These are phyloP conservation scores for Fusarium guadeloupense DNA, from an alignment of 2,329 filamentous ascomycete genomes.

Conservation along the genomic window DNA sequence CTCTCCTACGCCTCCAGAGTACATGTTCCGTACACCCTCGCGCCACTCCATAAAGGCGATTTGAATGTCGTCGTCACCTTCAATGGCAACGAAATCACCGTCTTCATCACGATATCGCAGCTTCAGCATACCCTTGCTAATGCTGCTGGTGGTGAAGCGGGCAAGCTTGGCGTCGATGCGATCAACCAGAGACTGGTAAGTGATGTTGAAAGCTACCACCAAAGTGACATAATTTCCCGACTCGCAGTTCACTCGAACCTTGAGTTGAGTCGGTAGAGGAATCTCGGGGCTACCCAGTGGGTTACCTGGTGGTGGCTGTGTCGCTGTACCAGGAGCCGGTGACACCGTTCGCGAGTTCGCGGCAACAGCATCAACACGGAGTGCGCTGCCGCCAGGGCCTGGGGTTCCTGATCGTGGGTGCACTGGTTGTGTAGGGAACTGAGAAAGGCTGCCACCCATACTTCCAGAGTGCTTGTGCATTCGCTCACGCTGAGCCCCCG, in stretches of 20 bases:
- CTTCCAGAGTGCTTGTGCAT: slow-evolving; percentile 59
- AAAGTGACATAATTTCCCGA: slow-evolving; percentile 87
- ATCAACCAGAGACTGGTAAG: slow-evolving; percentile 91
- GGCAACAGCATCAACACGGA: slow-evolving; percentile 52
- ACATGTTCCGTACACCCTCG: slow-evolving; percentile 68
- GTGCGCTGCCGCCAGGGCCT: slow-evolving; percentile 47
- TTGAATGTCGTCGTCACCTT: slow-evolving; percentile 95
- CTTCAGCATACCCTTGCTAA: slow-evolving; percentile 83
- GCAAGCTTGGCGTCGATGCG: slow-evolving; percentile 95
- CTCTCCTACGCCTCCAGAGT: slow-evolving; percentile 80
- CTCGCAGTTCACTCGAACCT: slow-evolving; percentile 94
- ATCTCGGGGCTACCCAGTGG: slow-evolving; percentile 58
- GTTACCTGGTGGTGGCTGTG: slow-evolving; percentile 37
- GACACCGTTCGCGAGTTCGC: slow-evolving; percentile 57
- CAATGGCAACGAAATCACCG: slow-evolving; percentile 90
- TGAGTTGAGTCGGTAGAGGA: slow-evolving; percentile 77
- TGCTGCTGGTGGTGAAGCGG: slow-evolving; percentile 84
- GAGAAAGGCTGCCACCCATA: slow-evolving; percentile 62
- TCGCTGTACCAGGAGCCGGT: slow-evolving; percentile 54
- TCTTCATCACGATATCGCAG: slow-evolving; percentile 93
- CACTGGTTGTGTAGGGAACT: slow-evolving; percentile 65
- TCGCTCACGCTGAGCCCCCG: slow-evolving; percentile 71
- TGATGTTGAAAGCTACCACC: slow-evolving; percentile 95
- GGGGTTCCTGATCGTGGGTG: slow-evolving; percentile 60
- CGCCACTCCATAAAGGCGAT: slow-evolving; percentile 96